Percentiles rank a stretch among this genome's conserved stretches.
phyloP scores from a whole-genome alignment of 1,139 yeast genomes.

The Yamadazyma taylorii region DNA sequence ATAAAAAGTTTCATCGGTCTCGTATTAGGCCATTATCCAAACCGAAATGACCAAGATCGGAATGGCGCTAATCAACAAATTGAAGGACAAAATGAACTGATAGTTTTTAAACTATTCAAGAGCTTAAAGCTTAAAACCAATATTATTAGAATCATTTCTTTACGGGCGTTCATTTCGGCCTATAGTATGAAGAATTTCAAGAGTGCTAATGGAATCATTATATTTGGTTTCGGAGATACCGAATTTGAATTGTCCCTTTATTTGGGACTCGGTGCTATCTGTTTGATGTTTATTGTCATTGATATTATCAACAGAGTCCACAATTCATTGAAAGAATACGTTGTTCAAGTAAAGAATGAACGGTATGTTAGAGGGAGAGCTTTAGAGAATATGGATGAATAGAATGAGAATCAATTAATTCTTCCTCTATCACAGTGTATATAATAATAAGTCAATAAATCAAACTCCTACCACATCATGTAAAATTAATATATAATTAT shows the following conservation, averaged over 20 bases:
- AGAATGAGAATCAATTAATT: no score
- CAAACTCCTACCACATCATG: no score
- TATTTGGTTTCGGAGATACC: no score
- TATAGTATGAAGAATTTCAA: no score
- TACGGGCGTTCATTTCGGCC: no score
- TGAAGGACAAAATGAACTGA: background rate
- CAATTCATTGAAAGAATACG: conserved; percentile 19
- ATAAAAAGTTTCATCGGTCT: background rate
- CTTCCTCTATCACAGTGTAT: no score
- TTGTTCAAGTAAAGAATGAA: conserved; percentile 56
- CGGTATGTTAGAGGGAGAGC: conserved; percentile 63
- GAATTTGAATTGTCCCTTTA: no score
- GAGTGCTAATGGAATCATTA: no score
- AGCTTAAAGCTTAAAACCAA: background rate
- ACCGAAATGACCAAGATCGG: conserved; percentile 4
- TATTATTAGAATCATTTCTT: background rate
- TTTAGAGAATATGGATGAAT: conserved; percentile 50
- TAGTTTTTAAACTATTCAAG: background rate
- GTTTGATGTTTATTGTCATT: background rate
- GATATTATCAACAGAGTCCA: background rate
- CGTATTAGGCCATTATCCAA: conserved; percentile 2
- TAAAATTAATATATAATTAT: conserved; percentile 3
- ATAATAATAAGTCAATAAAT: no score
- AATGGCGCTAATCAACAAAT: no score
- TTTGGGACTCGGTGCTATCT: background rate